Base-by-base conservation (phyloP, 1,284 basidiomycete genomes). In the Boletus sp. region DNA sequence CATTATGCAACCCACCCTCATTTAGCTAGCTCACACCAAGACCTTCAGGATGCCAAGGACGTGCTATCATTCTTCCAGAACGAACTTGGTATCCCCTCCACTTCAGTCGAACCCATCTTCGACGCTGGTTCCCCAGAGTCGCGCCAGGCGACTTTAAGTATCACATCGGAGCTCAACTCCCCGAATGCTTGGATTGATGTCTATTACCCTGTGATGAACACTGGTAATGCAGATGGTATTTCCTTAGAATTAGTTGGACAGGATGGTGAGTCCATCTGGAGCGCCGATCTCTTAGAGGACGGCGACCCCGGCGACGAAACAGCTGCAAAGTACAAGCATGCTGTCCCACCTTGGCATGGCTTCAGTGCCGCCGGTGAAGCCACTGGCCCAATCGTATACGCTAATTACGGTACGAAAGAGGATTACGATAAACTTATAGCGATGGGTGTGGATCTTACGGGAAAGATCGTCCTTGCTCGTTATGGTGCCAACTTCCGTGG, bases 401-500 rank as follows among this genome's bases (percentile, higher is more conserved):
- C 81, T 0, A 85, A 90, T 53, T 91, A 91, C 53, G 92, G 93
- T 2, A 72, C 72, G 5, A 87, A 88, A 66, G 77, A 82, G 59
- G 91, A 94, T 63, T 92, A 86, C 58, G 84, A 82, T 29, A 68
- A 75, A 23, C 75, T 90, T 8, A 69, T 76, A 32, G 67, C 66
- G 23, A 62, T 72, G 59, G 91, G 91, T 6, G 75, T 83, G 39
- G 76, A 92, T 59, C 72, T 95, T 47, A 84, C 76, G 0, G 91
- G 84, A 46, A 89, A 88, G 60, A 84, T 97, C 49, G 86, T 85
- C n/a, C 73, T 97, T 12, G 79, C 80, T 44, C 85, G 91, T 46
- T 97, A 97, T 62, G 94, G 92, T 23, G 66, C 43, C 20, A 71
- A 80, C 49, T 91, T 91, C 74, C 84, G 94, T 55, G 95, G 94